phyloP scores from a whole-genome alignment of 257 asterid species.

The Craterostigma plantagineum region DNA sequence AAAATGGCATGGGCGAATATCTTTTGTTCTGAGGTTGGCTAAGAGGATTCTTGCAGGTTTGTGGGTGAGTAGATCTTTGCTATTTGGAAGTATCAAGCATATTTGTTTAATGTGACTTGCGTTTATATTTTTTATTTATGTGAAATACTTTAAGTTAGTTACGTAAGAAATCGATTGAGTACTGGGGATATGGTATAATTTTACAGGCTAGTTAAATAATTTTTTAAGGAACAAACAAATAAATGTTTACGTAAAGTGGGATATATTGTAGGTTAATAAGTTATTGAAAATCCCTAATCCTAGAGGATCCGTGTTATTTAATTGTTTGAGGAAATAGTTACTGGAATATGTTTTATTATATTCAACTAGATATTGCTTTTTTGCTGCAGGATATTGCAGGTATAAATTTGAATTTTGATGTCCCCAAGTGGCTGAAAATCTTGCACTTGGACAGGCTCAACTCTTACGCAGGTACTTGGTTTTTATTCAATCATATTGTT shows the following conservation, averaged over 20 bases:
- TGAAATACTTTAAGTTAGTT: no score
- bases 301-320: no score
- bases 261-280: no score
- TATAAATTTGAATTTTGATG: conserved; percentile 69
- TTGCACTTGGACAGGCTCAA: conserved; percentile 65
- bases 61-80: conserved; percentile 45
- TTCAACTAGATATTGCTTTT: conserved; percentile 6
- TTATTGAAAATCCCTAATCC: no score
- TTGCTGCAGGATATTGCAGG: conserved; percentile 79
- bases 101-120: neutral
- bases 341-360: neutral
- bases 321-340: no score
- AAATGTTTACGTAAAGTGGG: no score
- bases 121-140: neutral
- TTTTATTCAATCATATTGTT: conserved; percentile 10
- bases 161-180: no score
- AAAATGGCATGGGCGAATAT: conserved; percentile 85
- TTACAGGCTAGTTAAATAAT: no score
- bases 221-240: no score
- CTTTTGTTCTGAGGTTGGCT: conserved; percentile 48
- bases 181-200: no score
- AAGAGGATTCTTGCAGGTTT: conserved; percentile 71
- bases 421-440: conserved; percentile 68
- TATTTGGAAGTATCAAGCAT: neutral
- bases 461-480: conserved; percentile 59